Evolutionary conservation across 768 basidiomycete genomes (phyloP), one percentile per base, ranked within the genome.

Genomic region (Glaciozyma antarctica): DNA sequence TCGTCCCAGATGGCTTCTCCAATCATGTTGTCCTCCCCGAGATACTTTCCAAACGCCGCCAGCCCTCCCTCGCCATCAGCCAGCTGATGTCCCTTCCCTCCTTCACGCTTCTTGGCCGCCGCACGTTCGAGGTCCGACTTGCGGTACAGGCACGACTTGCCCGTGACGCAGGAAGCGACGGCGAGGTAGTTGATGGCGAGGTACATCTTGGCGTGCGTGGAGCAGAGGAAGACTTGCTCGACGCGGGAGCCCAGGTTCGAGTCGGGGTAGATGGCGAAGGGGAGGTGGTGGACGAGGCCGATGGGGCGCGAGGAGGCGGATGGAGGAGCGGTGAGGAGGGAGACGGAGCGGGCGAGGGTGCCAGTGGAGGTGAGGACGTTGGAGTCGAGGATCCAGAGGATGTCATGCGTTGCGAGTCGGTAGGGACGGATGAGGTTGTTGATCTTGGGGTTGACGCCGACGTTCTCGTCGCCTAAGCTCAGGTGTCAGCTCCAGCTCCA

Each of bases 201-300:
- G 75, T 99, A 99, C 95, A 99, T 98, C 78, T 93, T 98, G 30
- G 94, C 95, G 75, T 98, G 95, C 66, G 90, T 97, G 7, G 92
- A 94, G 76, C 97, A 97, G 63, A 99, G 78, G 76, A 94, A 99
- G 58, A 89, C 90, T 66, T 90, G 88, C 78, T 99, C 95, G 32
- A 98, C 80, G 66, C 83, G 81, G 34, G 91, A 85, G 3, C 95
- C 95, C 63, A 91, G 79, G 22, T 80, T 77, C 58, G 79, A 80
- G 49, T 81, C 78, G 72, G 86, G 85, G 66, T 84, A 84, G 63
- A 86, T 81, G 2, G 90, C 94, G 74, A 90, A 88, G 0, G 95
- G 95, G 22, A 97, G 88, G 75, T 99, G 95, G 76, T 99, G 95
- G 1, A 99, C 89, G 13, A 99, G 81, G 5, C 85, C 91, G 51